Evolutionary conservation across 2,329 filamentous ascomycete genomes (phyloP), one percentile per base, ranked within the genome.

Genomic region (Fusarium tanahbumbuense): DNA sequence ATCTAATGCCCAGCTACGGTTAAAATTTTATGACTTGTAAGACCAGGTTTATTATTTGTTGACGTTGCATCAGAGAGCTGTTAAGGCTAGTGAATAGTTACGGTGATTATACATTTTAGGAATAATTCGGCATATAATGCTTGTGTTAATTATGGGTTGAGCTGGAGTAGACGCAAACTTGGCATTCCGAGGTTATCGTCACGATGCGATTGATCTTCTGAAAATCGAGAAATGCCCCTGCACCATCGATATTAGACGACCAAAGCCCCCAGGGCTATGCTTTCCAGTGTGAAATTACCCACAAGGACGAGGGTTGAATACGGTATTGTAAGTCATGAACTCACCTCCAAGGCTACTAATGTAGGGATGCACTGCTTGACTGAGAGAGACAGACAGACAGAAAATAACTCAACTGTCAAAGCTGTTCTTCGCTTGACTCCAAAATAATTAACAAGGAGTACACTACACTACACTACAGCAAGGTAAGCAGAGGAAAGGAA

Each of bases 11-110:
- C 62, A 34, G 48, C 58, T 59, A 34, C 66, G 22, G 16, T 34
- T 25, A 20, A 16, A 37, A 27, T 48, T 71, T 49, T 67, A 18
- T 60, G 64, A 68, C 45, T 57, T 68, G 41, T 60, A 45, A 71
- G 64, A 65, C 48, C 52, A 49, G 53, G 60, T 41, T 53, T 60
- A 50, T 56, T 34, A 32, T 68, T 57, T 27, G 44, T 47, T 28
- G 45, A 68, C 54, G 67, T 69, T 69, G 56, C 66, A 69, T 72
- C 28, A 25, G 34, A 23, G 22, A 64, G 47, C 22, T 28, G 56
- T 23, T 20, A 65, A 61, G 32, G 45, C 28, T 44, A 53, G 49
- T 59, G 59, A 69, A 66, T 58, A 72, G 60, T 41, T 63, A 63
- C 56, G 37, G 45, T 8, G 52, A n/a, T 52, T 40, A 55, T 57